These are phyloP conservation scores for Wickerhamiella domercqiae DNA, from an alignment of 805 yeast genomes.

Conservation along the genomic window DNA sequence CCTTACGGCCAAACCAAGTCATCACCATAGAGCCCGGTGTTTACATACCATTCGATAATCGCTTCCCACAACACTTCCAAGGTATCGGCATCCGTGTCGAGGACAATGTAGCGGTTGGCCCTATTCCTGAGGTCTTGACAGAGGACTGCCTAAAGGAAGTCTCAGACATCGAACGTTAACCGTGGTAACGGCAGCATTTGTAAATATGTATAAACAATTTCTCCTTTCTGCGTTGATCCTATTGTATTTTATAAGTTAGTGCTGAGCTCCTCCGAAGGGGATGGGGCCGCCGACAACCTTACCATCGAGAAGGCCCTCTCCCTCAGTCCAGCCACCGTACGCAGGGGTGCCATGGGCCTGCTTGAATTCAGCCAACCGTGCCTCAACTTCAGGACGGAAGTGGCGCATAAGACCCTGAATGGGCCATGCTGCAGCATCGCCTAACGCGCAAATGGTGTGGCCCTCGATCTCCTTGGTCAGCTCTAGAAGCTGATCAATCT, in stretches of 20 bases:
- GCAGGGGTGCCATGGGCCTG: constrained; percentile 33
- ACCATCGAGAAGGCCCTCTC: constrained; percentile 46
- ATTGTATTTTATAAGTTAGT: background rate
- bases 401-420: constrained; percentile 75
- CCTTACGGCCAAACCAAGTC: constrained; percentile 56
- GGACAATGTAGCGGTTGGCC: constrained; percentile 80
- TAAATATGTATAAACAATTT: background rate
- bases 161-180: constrained; percentile 46
- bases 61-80: constrained; percentile 65
- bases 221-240: background rate
- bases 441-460: constrained; percentile 82
- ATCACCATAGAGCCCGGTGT: constrained; percentile 93
- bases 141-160: constrained; percentile 78
- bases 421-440: constrained; percentile 93
- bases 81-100: constrained; percentile 91
- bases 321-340: constrained; percentile 68
- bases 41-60: constrained; percentile 59
- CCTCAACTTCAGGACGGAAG: constrained; percentile 70
- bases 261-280: constrained; percentile 4
- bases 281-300: constrained; percentile 34
- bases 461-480: constrained; percentile 80
- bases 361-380: constrained; percentile 52
- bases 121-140: constrained; percentile 45
- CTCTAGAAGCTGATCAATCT: constrained; percentile 74
- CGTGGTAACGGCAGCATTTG: background rate